Conservation (phyloP, 2,329 filamentous ascomycete species). For the Rutstroemia sp. region DNA sequence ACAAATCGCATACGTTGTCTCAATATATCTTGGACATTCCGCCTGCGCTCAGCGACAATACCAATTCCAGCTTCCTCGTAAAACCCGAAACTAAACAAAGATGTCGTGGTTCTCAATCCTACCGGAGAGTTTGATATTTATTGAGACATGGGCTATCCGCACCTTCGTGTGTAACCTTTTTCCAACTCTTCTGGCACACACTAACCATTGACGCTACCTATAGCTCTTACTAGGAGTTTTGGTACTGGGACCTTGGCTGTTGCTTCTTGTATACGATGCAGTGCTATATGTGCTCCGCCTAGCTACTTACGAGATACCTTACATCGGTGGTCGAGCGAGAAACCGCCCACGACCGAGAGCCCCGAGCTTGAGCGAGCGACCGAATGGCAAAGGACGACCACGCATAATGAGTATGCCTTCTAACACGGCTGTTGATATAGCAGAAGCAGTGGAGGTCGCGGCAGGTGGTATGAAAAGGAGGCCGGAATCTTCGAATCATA, state of each 20-base stretch:
- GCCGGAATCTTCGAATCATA: constrained; percentile 12
- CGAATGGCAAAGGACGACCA: constrained; percentile 37
- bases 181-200: constrained; percentile 13
- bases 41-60: too few species aligned
- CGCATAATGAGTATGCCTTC: constrained; percentile 21
- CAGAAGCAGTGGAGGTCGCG: constrained; percentile 9
- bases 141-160: constrained; percentile 56
- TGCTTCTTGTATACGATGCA: constrained; percentile 56
- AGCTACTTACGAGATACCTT: constrained; percentile 49
- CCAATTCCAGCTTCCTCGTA: too few species aligned
- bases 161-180: constrained; percentile 36
- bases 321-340: constrained; percentile 52
- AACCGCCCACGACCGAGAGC: constrained; percentile 52
- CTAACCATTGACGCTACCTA: neutral
- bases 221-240: constrained; percentile 54
- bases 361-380: constrained; percentile 51
- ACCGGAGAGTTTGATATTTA: constrained; percentile 45
- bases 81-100: neutral
- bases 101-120: constrained; percentile 63
- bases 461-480: constrained; percentile 16
- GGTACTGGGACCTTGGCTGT: constrained; percentile 55
- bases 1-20: neutral
- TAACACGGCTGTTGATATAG: neutral
- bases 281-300: constrained; percentile 53
- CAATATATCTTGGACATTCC: too few species aligned